These are phyloP conservation scores for Skeletonema menzelii DNA, from an alignment of 108 stramenopile species.

Conservation along the genomic window DNA sequence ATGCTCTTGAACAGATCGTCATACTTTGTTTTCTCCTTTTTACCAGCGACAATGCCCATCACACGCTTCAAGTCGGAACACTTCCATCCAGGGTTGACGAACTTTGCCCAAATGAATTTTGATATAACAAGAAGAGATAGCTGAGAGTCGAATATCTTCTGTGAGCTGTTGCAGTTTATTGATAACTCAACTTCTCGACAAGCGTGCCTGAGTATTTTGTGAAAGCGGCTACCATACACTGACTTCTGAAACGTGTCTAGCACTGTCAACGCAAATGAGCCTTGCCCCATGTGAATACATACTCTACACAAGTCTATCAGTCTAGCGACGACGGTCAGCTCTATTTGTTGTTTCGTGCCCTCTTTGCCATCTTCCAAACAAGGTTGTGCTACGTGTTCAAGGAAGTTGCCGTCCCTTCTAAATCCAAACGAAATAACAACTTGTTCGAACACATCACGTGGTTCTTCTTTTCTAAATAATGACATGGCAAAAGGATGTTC, in stretches of 20 bases:
- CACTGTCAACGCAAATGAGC: constrained; percentile 22
- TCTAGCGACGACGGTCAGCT: constrained; percentile 13
- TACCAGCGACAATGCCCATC: not conserved
- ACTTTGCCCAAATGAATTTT: constrained; percentile 1
- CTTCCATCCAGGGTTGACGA: not conserved
- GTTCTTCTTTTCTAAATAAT: not conserved
- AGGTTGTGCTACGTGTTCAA: not conserved
- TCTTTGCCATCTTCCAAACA: not conserved
- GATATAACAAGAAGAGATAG: constrained; percentile 20
- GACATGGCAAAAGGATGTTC: constrained; percentile 1
- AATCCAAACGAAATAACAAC: constrained; percentile 32
- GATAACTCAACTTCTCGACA: not conserved
- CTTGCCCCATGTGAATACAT: constrained; percentile 40
- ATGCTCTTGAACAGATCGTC: not conserved
- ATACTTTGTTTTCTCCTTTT: not conserved
- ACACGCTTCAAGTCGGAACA: not conserved
- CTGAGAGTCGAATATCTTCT: constrained; percentile 18
- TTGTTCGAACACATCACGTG: constrained; percentile 3
- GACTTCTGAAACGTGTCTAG: not conserved
- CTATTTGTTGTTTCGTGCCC: not conserved
- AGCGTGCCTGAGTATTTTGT: constrained; percentile 4
- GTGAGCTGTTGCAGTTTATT: not conserved
- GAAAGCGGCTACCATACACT: not conserved
- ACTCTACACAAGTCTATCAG: constrained; percentile 33
- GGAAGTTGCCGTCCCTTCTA: not conserved